Evolutionary conservation across 345 rosid genomes (phyloP).

Genomic region (Lenwebbia sp.): DNA sequence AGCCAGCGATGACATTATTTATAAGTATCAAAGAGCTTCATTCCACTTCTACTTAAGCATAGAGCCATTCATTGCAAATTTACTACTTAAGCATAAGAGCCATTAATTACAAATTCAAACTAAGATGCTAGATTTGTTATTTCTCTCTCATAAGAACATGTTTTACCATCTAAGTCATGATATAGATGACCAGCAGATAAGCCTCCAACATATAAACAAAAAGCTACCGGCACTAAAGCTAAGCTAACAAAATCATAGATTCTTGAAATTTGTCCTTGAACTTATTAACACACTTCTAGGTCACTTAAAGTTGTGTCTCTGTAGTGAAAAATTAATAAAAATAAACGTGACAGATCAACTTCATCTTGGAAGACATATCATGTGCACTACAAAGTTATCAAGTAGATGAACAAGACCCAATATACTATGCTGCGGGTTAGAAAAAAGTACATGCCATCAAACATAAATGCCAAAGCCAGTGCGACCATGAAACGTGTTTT

Average conservation of each 20-base stretch:
- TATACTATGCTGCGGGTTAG: no score
- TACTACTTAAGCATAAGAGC: no score
- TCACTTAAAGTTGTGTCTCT: neutral
- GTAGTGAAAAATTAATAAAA: neutral
- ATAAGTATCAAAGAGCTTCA: no score
- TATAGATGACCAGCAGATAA: neutral
- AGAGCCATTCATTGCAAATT: no score
- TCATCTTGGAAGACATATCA: neutral
- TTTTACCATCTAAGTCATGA: no score
- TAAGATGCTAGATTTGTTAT: no score
- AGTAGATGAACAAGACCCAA: neutral
- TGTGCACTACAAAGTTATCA: neutral
- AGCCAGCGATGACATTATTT: no score
- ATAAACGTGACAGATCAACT: neutral
- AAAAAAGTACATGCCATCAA: slow-evolving; percentile 39
- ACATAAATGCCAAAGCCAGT: slow-evolving; percentile 64
- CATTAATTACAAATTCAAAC: no score
- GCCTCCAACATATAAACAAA: neutral
- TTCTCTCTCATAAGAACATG: no score
- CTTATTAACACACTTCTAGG: no score
- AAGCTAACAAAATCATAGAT: neutral
- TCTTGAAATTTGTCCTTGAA: no score
- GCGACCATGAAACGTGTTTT: slow-evolving; percentile 81
- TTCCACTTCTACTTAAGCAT: no score
- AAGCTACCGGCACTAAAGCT: neutral